A percentile compares a stretch with the other conserved stretches of the same genome.
These are phyloP conservation scores for Salix exigua DNA, from an alignment of 345 rosid genomes.

Conservation along the genomic window DNA sequence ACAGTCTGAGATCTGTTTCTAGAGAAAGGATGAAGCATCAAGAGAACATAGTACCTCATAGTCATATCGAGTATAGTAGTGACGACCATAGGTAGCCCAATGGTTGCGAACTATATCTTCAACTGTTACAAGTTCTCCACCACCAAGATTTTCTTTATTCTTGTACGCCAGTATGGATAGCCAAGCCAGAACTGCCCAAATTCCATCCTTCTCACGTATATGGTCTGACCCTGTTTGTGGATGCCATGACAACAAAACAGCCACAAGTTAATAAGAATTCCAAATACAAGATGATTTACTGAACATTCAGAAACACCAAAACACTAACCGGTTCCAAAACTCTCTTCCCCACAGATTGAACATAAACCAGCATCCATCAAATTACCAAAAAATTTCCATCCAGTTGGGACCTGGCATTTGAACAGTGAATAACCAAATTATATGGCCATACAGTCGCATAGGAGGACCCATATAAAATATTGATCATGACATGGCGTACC, in stretches of 20 bases:
- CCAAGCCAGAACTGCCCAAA: slow-evolving; percentile 99
- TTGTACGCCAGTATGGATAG: slow-evolving; percentile 85
- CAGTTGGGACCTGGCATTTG: slow-evolving; percentile 79
- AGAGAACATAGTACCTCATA: slow-evolving; percentile 62
- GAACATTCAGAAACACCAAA: slow-evolving; percentile 8
- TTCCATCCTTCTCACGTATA: slow-evolving; percentile 96
- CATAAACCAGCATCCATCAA: slow-evolving; percentile 98
- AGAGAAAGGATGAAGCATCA: background rate
- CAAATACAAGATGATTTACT: background rate
- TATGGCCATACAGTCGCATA: background rate
- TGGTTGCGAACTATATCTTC: slow-evolving; percentile 91
- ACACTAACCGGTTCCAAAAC: slow-evolving; percentile 92
- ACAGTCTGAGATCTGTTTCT: slow-evolving; percentile 7
- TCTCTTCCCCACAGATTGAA: slow-evolving; percentile 97
- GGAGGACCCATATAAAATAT: background rate
- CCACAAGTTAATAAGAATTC: background rate
- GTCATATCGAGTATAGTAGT: slow-evolving; percentile 95
- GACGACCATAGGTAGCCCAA: slow-evolving; percentile 92
- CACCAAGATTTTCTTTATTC: slow-evolving; percentile 62
- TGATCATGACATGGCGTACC: slow-evolving; percentile 36
- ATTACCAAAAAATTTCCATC: slow-evolving; percentile 99
- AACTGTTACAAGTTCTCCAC: slow-evolving; percentile 73
- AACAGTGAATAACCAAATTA: slow-evolving; percentile 19
- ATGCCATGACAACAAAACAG: slow-evolving; percentile 11
- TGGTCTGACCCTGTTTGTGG: slow-evolving; percentile 80